Evolutionary conservation across 2,329 filamentous ascomycete species (phyloP), one percentile per base, ranked within the genome.

Genomic region (Elsinoe australis): DNA sequence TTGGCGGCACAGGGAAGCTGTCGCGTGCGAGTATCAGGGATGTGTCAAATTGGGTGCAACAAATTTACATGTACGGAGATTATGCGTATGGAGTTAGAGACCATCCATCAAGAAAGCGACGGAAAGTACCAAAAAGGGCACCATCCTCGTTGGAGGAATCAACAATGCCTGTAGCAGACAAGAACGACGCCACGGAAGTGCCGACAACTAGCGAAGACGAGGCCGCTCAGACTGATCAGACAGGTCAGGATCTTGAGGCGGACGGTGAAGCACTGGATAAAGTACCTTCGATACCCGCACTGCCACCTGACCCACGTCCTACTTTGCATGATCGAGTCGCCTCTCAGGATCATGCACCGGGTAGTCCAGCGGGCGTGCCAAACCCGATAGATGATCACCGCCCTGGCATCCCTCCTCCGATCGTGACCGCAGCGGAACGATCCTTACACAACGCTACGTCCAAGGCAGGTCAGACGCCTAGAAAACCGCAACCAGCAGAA

Each of bases 11-110:
- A 1, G 87, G 87, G 2, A 76, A 79, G 5, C 64, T 96, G 35
- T 83, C 84, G 9, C 75, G 80, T 47, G 74, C 74, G 14, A 90
- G 87, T 0, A 60, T 95, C 36, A 74, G 80, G 39, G 80, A 83
- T 57, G 62, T 95, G 19, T 83, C 84, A 1, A 78, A 83, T 49
- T 96, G 90, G 90, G 83, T 92, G 74, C 85, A 94, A 63, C 84
- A 86, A 59, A 74, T 95, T 2, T 94, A 92, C 64, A 81, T 74
- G 22, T 87, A 87, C 72, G 90, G 89, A 2, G 80, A 86, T 46
- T 76, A 85, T 58, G 82, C 90, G 2, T 96, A 95, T 61, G 90
- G 89, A 3, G 78, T 95, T 5, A 77, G 78, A 47, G 84, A 94
- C 28, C 88, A 87, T 55, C 85, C 87, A 10, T 78, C 76, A 1